phyloP scores from a whole-genome alignment of 2,329 filamentous ascomycete genomes.

The Lizonia empirigonia region DNA sequence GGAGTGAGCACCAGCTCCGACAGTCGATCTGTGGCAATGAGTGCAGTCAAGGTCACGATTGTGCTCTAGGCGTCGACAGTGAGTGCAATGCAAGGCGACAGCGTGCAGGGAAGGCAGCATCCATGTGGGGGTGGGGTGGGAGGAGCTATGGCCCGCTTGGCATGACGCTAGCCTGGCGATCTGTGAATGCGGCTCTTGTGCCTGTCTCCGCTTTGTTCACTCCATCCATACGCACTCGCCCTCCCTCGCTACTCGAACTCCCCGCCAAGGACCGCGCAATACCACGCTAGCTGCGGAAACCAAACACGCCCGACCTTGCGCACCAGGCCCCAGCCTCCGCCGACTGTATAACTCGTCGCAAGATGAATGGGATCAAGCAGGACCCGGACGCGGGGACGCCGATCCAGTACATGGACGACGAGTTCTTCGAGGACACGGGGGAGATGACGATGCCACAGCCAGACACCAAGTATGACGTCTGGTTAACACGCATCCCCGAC shows the following conservation, averaged over 20 bases:
- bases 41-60: neutral
- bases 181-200: constrained; percentile 9
- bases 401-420: constrained; percentile 47
- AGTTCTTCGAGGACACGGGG: constrained; percentile 53
- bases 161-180: constrained; percentile 2
- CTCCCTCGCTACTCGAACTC: neutral
- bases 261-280: neutral
- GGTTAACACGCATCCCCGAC: constrained; percentile 48
- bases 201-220: neutral
- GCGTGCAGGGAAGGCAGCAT: constrained; percentile 13
- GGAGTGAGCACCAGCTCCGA: constrained; percentile 12
- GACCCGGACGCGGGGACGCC: constrained; percentile 44
- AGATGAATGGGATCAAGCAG: constrained; percentile 50
- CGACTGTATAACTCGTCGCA: constrained; percentile 12
- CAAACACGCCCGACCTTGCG: neutral
- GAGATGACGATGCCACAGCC: constrained; percentile 47
- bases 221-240: neutral
- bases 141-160: constrained; percentile 10
- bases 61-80: neutral
- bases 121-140: constrained; percentile 17
- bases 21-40: constrained; percentile 2
- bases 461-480: constrained; percentile 38
- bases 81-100: too few relatives aligned
- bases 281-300: neutral
- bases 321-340: constrained; percentile 7